Evolutionary conservation across 2,329 filamentous ascomycete species (phyloP), one percentile per base, ranked within the genome.

Genomic region (Ceratocystis papillata): DNA sequence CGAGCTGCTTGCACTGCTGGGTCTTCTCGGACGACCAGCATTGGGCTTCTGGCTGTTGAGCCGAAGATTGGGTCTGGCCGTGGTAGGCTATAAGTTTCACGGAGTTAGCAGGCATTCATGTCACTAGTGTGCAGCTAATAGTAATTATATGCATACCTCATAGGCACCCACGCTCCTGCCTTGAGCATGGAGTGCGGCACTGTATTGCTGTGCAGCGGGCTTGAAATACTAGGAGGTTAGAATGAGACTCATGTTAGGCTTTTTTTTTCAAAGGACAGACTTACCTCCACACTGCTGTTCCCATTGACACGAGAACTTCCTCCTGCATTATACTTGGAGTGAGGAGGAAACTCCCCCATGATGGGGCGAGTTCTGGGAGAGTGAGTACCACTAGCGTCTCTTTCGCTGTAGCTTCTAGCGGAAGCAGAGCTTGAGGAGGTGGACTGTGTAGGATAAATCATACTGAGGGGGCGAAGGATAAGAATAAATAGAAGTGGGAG

Each of bases 61-160:
- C 22, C 67, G 63, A 25, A 63, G 28, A 30, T 64, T 68, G 6
- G 67, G 55, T 20, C 64, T 45, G 3, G 6, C 25, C 5, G 61
- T 53, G 44, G 48, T 61, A 44, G 44, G 17, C 60, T 60, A 20
- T 20, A 8, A 3, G 3, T 41, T 3, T 41, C 0, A 59, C 1
- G 12, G 30, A 7, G 28, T 59, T 37, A 59, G 53, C 53, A 59
- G 1, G 2, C 5, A 8, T 12, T 41, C 37, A 41, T 41, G 2
- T n/a, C 1, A 12, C 4, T 37, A 33, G 30, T 12, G 17, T 20
- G 25, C 46, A 45, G 15, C n/a, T n/a, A 1, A 15, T 17, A 5
- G 25, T 60, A 6, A 17, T 55, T 66, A 57, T 60, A 15, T 33
- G 28, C 53, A 10, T 59, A 33, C 28, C 33, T 48, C 6, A 10